A percentile compares a stretch with the other conserved stretches of the same genome.
Evolutionary conservation across 2,329 filamentous ascomycete species (phyloP).

Genomic region (Talaromyces verruculosus): DNA sequence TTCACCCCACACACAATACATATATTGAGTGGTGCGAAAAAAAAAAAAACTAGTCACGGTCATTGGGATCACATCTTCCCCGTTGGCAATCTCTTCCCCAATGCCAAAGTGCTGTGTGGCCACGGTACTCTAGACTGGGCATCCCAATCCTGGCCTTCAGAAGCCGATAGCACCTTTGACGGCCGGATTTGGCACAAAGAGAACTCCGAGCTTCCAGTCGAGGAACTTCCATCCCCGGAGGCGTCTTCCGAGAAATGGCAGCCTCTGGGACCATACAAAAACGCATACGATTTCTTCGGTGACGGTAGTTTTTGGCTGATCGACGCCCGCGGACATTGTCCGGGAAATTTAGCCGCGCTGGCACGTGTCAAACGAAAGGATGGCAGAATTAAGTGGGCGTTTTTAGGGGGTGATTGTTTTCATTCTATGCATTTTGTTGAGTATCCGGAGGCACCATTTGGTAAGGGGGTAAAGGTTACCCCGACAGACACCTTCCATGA

Average conservation of each 20-base stretch:
- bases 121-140: slow-evolving; percentile 5
- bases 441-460: slow-evolving; percentile 17
- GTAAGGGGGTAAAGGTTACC: slow-evolving; percentile 14
- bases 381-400: slow-evolving; percentile 12
- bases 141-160: slow-evolving; percentile 12
- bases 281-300: slow-evolving; percentile 39
- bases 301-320: slow-evolving; percentile 43
- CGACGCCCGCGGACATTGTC: slow-evolving; percentile 40
- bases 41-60: background rate
- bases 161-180: slow-evolving; percentile 6
- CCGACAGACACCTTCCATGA: slow-evolving; percentile 14
- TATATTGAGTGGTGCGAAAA: background rate
- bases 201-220: background rate
- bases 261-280: slow-evolving; percentile 37
- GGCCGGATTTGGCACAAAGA: slow-evolving; percentile 12
- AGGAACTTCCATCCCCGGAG: slow-evolving; percentile 1
- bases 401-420: slow-evolving; percentile 17
- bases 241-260: slow-evolving; percentile 26
- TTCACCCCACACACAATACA: background rate
- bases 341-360: slow-evolving; percentile 44
- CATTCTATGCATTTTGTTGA: slow-evolving; percentile 5
- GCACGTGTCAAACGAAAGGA: slow-evolving; percentile 6
- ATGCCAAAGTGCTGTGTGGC: slow-evolving; percentile 15
- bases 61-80: slow-evolving; percentile 19
- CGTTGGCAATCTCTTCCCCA: background rate